Percentiles rank a stretch among this genome's conserved stretches.
These are phyloP conservation scores for Circinella umbellata DNA, from an alignment of 371 early-diverging fungal species.

Conservation along the genomic window DNA sequence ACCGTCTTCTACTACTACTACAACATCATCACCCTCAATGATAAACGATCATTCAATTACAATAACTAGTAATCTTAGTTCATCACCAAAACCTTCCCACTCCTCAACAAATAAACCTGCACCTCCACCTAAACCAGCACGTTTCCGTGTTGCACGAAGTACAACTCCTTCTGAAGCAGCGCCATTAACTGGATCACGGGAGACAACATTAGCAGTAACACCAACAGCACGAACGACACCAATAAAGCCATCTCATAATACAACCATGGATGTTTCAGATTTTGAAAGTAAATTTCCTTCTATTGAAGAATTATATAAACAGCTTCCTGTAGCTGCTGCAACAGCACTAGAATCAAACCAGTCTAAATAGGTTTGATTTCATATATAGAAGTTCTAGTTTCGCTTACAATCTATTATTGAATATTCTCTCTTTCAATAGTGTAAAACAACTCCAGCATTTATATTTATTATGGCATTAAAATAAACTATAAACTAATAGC, in stretches of 20 bases:
- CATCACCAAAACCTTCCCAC: not conserved
- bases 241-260: not conserved
- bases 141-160: conserved; percentile 36
- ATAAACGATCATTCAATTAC: not conserved
- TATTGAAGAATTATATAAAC: conserved; percentile 36
- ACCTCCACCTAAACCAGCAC: conserved; percentile 53
- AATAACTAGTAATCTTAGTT: not conserved
- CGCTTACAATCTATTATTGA: no score
- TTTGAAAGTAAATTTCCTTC: conserved; percentile 49
- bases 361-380: not conserved
- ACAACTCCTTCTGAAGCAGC: not conserved
- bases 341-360: not conserved
- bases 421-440: no score
- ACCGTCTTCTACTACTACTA: not conserved
- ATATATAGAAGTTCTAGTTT: no score
- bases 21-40: not conserved
- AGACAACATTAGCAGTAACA: not conserved
- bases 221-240: not conserved
- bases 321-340: conserved; percentile 15
- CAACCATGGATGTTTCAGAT: conserved; percentile 26
- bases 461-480: no score
- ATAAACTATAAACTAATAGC: no score
- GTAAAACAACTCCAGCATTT: no score
- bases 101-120: conserved; percentile 25
- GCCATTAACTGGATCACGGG: no score